Percentiles rank a stretch among this genome's conserved stretches.
Evolutionary conservation across 1,139 yeast genomes (phyloP).

Genomic region (Debaryomyces robertsiae): DNA sequence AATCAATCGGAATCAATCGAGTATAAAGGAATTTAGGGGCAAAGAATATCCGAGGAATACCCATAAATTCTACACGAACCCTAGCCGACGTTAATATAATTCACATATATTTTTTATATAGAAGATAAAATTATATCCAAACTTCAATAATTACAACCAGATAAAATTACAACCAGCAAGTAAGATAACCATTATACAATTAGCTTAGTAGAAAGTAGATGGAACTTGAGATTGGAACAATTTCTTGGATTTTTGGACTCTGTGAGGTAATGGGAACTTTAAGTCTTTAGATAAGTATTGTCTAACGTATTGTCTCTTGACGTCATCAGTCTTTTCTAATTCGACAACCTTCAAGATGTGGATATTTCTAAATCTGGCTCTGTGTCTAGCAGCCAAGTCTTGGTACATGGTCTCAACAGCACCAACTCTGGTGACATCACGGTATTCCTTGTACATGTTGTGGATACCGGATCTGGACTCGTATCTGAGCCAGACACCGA

Average conservation of each 20-base stretch:
- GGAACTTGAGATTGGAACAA: slow-evolving; percentile 93
- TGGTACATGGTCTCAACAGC: slow-evolving; percentile 99
- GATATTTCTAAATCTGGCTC: slow-evolving; percentile 99
- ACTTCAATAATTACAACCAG: slow-evolving; percentile 15
- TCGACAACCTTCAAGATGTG: slow-evolving; percentile 99
- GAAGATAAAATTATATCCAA: slow-evolving; percentile 17
- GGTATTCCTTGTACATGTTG: slow-evolving; percentile 99
- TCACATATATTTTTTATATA: slow-evolving; percentile 15
- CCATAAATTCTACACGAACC: not conserved
- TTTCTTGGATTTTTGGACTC: slow-evolving; percentile 89
- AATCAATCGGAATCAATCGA: too few relatives aligned
- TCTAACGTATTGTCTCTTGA: slow-evolving; percentile 98
- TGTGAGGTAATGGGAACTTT: slow-evolving; percentile 99
- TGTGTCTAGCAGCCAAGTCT: slow-evolving; percentile 99
- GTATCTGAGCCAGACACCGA: slow-evolving; percentile 99
- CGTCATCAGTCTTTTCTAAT: slow-evolving; percentile 95
- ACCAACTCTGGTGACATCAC: slow-evolving; percentile 98
- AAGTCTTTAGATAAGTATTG: slow-evolving; percentile 95
- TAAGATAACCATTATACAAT: slow-evolving; percentile 11
- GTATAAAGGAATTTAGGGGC: slow-evolving; percentile 1
- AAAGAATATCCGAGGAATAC: slow-evolving; percentile 1
- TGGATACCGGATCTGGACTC: slow-evolving; percentile 99
- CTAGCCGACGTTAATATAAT: slow-evolving; percentile 6
- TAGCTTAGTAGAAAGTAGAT: slow-evolving; percentile 85
- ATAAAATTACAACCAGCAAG: slow-evolving; percentile 20